Base-by-base conservation (phyloP, 164 flowering plant species). In the Cinnamomum chago region DNA sequence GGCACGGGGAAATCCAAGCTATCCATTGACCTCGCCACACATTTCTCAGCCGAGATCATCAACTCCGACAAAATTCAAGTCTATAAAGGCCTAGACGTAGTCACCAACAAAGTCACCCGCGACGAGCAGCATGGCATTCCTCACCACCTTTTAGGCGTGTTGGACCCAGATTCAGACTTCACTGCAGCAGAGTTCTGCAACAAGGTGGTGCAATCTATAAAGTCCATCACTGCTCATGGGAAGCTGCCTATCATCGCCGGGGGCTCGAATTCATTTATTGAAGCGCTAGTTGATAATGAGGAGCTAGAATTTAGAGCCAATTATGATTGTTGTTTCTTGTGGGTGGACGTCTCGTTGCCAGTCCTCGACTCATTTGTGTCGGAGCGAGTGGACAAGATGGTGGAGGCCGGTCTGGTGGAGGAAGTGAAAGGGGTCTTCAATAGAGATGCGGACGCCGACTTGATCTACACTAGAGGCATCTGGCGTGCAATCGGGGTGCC, bases 41-140 rank as follows among this genome's bases (percentile, higher is more conserved):
- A 78, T 2, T 86, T 90, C 75, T 75, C 83, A 0, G 92, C 88
- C 1, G 98, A 92, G 84, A 76, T 94, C 17, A 68, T 94, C 17
- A 94, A 94, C 67, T 89, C 94, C 0, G 98, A 94, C 76, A 92
- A 92, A 83, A 94, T 94, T 75, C 98, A 94, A 82, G 89, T 90
- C 6, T 88, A 86, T 78, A 60, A 84, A 35, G 97, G 97, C 4
- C 87, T 94, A 0, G 87, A 90, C 72, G 76, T 90, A 15, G 84
- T 83, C n/a, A 92, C 98, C n/a, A 94, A 94, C 79, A 94, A 94
- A 75, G 90, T 92, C 9, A 91, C 92, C 0, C 76, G 77, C 11
- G 88, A 89, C 27, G 97, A 94, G 79, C 82, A 82, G 23, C 71
- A 70, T 0, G 92, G 92, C 2, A 76, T 91, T 13, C 89, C 90